Conservation (phyloP, 2,329 filamentous ascomycete species). For the Alternaria ethzedia region DNA sequence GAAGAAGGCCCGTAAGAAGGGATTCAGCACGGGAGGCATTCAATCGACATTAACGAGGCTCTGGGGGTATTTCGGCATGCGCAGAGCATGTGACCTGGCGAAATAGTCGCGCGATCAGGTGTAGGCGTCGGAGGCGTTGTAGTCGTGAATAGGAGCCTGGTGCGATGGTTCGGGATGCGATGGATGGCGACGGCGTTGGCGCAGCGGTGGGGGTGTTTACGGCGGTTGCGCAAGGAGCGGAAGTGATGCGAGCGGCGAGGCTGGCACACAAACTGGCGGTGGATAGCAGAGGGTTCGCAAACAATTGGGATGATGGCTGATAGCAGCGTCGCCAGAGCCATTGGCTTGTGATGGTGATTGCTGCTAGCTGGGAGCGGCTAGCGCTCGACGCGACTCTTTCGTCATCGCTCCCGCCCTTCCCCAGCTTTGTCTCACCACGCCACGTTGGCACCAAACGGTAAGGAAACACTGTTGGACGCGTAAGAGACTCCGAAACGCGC, state of each 20-base stretch:
- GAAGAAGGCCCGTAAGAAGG: conserved; percentile 98
- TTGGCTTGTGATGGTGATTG: conserved; percentile 36
- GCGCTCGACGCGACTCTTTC: conserved; percentile 22
- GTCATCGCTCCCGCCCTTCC: conserved; percentile 26
- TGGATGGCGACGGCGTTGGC: conserved; percentile 6
- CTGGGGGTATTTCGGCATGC: conserved; percentile 21
- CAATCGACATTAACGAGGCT: conserved; percentile 57
- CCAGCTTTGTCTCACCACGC: conserved; percentile 11
- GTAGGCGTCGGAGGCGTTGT: conserved; percentile 9
- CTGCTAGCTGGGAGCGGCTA: conserved; percentile 19
- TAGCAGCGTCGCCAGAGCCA: conserved; percentile 3
- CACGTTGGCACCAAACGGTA: not conserved
- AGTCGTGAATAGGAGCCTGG: conserved; percentile 34
- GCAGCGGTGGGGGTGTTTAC: conserved; percentile 2
- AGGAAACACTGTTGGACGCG: not conserved
- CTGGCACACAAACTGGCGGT: conserved; percentile 2
- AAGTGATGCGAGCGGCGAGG: not conserved
- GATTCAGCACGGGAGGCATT: conserved; percentile 96
- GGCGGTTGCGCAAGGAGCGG: not conserved
- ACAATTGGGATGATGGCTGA: conserved; percentile 14
- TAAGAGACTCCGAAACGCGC: not conserved
- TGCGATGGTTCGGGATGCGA: conserved; percentile 22
- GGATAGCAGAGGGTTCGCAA: conserved; percentile 10
- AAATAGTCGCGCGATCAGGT: conserved; percentile 26
- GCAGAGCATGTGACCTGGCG: conserved; percentile 39